These are phyloP conservation scores for Verticillium dahliae DNA, from an alignment of 2,329 filamentous ascomycete genomes.

Conservation along the genomic window DNA sequence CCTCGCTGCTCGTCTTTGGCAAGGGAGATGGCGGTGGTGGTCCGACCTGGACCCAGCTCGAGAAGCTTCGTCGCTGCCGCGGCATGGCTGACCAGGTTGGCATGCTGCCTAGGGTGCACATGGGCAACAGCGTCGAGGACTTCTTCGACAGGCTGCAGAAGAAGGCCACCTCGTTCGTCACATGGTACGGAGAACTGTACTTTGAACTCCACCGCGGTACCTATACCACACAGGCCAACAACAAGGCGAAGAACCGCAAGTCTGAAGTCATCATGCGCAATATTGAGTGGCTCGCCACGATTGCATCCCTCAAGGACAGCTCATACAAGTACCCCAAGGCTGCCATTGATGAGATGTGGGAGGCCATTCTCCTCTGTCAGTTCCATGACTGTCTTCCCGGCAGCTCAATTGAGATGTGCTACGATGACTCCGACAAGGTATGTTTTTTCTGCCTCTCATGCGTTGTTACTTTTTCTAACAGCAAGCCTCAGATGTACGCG, in stretches of 20 bases:
- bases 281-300: slow-evolving; percentile 79
- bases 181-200: slow-evolving; percentile 97
- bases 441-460: slow-evolving; percentile 10
- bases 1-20: slow-evolving; percentile 86
- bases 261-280: slow-evolving; percentile 81
- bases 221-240: slow-evolving; percentile 96
- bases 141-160: slow-evolving; percentile 84
- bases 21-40: slow-evolving; percentile 96
- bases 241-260: slow-evolving; percentile 89
- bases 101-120: slow-evolving; percentile 75
- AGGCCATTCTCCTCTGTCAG: slow-evolving; percentile 82
- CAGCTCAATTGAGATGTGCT: slow-evolving; percentile 95
- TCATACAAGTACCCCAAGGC: slow-evolving; percentile 87
- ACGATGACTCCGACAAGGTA: slow-evolving; percentile 84
- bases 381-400: slow-evolving; percentile 97
- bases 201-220: slow-evolving; percentile 96
- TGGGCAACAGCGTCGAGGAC: slow-evolving; percentile 86
- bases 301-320: slow-evolving; percentile 67
- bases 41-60: slow-evolving; percentile 86
- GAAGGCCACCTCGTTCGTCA: slow-evolving; percentile 73
- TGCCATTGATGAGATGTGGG: slow-evolving; percentile 95
- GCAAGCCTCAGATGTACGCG: slow-evolving; percentile 59
- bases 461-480: neutral
- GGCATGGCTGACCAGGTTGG: slow-evolving; percentile 85
- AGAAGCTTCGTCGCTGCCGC: slow-evolving; percentile 88